These are phyloP conservation scores for Umbilicaria muhlenbergii DNA, from an alignment of 495 filamentous ascomycete species.

Conservation along the genomic window DNA sequence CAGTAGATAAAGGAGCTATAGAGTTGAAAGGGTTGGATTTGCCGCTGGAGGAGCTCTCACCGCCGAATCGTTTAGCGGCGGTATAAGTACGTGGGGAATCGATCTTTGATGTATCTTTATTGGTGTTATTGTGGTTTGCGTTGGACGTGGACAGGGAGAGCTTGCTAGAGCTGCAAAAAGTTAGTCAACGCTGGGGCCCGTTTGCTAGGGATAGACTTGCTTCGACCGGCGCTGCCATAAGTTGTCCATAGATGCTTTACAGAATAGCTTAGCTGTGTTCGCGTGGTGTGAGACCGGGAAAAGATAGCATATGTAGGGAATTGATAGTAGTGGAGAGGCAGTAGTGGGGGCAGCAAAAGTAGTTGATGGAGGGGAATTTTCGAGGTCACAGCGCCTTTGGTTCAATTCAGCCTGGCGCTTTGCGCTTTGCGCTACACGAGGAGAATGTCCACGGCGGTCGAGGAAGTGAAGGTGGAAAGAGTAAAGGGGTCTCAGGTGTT, in stretches of 20 bases:
- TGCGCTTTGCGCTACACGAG: too few relatives aligned
- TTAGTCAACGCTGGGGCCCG: constrained; percentile 1
- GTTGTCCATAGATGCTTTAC: constrained; percentile 12
- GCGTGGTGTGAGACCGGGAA: neutral
- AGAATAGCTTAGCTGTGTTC: neutral
- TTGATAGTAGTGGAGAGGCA: too few relatives aligned
- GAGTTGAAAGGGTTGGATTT: constrained; percentile 78
- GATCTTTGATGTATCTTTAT: constrained; percentile 45
- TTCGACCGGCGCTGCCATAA: constrained; percentile 20
- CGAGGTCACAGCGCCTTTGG: too few relatives aligned
- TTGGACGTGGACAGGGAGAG: constrained; percentile 69
- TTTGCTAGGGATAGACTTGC: constrained; percentile 5
- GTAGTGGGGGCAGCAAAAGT: too few relatives aligned
- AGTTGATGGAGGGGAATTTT: too few relatives aligned
- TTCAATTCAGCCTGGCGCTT: too few relatives aligned
- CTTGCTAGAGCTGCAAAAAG: constrained; percentile 53
- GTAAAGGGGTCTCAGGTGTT: too few relatives aligned
- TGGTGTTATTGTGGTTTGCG: constrained; percentile 34
- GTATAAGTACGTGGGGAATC: constrained; percentile 47
- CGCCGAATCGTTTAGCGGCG: constrained; percentile 56
- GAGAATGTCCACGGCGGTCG: too few relatives aligned
- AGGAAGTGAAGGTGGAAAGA: too few relatives aligned
- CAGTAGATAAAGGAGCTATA: constrained; percentile 51
- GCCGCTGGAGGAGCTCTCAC: constrained; percentile 61
- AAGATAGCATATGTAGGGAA: too few relatives aligned